Evolutionary conservation across 1,139 yeast genomes (phyloP), one percentile per base, ranked within the genome.

Genomic region (Candida tetrigidarum): DNA sequence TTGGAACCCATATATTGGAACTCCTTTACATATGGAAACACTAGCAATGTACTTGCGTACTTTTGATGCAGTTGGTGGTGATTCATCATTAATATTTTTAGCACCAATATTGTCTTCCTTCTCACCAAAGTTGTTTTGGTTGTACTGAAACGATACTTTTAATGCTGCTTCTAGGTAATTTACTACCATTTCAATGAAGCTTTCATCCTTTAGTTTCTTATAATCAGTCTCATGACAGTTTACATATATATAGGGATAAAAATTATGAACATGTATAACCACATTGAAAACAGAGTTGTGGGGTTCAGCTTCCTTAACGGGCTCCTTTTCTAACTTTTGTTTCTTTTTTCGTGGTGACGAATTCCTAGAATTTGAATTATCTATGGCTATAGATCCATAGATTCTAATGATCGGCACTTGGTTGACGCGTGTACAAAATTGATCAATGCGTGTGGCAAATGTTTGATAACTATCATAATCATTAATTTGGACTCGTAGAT

Each of bases 1-100:
- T 53, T 81, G 82, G 59, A 78, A 91, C 0, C 98, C 98, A 60
- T 93, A 93, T 43, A 91, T 84, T 0, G 96, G 93, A 0, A 81
- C 73, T 0, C 86, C 97, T 52, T 83, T 83, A 45, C 96, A 86
- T 0, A 89, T 62, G 0, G 84, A 71, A 0, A 91, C 78, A 42
- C 79, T 75, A 0, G 96, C 89, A 35, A 93, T 75, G 59, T 75
- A 87, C 37, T 66, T 51, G 56, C 72, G 45, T 38, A 37, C 35
- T 14, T 37, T 40, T n/a, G 43, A 37, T 11, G 32, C 22, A n/a
- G 32, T n/a, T 6, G 19, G 23, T 9, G 40, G 49, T n/a, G n/a
- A n/a, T n/a, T n/a, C n/a, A n/a, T n/a, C n/a, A n/a, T n/a, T n/a
- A n/a, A n/a, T n/a, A n/a, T n/a, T n/a, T n/a, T n/a, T n/a, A n/a